Evolutionary conservation across 306 rosid species (phyloP), one percentile per base, ranked within the genome.

Genomic region (Malus fusca): DNA sequence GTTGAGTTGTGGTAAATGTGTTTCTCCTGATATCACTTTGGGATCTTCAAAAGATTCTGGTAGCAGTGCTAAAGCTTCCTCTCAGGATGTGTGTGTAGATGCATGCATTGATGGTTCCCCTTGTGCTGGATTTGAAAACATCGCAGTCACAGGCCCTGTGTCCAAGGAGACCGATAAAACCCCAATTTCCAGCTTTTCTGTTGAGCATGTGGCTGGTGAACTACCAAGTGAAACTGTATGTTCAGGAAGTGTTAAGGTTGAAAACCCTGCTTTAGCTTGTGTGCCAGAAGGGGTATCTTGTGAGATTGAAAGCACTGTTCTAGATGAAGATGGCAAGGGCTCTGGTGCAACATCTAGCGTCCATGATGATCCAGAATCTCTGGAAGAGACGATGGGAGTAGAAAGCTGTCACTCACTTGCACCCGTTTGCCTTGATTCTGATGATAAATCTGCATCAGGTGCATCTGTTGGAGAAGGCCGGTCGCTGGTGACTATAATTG

Each of bases 261-360:
- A 64, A 71, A 66, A 66, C 43, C 14, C 46, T 43, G 79, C 46
- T 22, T 18, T 68, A 11, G 37, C 58, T 67, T 46, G n/a, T 80
- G 28, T 77, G 61, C 67, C 56, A 26, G 80, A 75, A 35, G 76
- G 80, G 63, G 58, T 66, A 58, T 51, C 70, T 33, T 82, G 74
- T 74, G 73, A 69, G 60, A 55, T 70, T 61, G 81, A 72, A 11
- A 65, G 78, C 35, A 58, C 40, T 72, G 26, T 65, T 75, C 69
- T 21, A 44, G 78, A 76, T 43, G 81, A 48, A 30, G 56, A 68
- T 22, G 68, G 73, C 33, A 72, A 62, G 25, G 76, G 65, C 31
- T 68, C 82, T 68, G 74, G 60, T 52, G 62, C 35, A 37, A 62
- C 71, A 26, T 82, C 79, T 56, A 69, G 82, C 37, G 40, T 64